Conservation (phyloP, 352 stramenopile genomes). For the Phytophthora citricola region DNA sequence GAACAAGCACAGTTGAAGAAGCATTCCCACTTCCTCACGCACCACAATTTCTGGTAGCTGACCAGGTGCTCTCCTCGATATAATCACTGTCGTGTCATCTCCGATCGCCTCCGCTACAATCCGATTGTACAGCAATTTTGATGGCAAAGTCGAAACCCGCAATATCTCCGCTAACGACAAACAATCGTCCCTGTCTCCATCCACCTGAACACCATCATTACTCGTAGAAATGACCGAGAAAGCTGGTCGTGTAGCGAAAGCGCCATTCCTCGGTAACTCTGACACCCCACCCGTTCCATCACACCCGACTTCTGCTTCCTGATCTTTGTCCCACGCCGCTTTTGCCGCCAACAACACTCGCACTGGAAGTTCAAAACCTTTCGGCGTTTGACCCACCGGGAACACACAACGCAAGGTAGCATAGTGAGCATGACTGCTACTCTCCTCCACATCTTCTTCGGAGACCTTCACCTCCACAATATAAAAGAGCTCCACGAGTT, state of each 20-base stretch:
- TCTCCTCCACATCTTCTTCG: slow-evolving; percentile 22
- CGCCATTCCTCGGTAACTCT: slow-evolving; percentile 48
- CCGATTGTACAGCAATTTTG: slow-evolving; percentile 45
- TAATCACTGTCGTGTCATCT: slow-evolving; percentile 39
- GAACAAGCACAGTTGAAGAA: not conserved
- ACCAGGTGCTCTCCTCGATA: slow-evolving; percentile 29
- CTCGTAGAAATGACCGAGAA: slow-evolving; percentile 53
- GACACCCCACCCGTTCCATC: slow-evolving; percentile 12
- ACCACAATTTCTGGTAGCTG: slow-evolving; percentile 39
- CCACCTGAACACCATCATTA: slow-evolving; percentile 8
- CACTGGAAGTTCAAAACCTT: slow-evolving; percentile 50
- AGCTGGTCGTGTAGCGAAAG: slow-evolving; percentile 47
- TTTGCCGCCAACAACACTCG: slow-evolving; percentile 42
- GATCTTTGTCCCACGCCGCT: slow-evolving; percentile 29
- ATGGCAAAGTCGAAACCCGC: slow-evolving; percentile 49
- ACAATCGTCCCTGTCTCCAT: slow-evolving; percentile 4
- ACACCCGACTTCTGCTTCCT: slow-evolving; percentile 37
- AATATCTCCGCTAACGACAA: slow-evolving; percentile 49
- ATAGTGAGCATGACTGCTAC: slow-evolving; percentile 40
- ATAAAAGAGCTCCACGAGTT: slow-evolving; percentile 49
- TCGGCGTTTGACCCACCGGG: slow-evolving; percentile 31
- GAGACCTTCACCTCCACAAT: slow-evolving; percentile 43
- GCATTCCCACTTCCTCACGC: not conserved
- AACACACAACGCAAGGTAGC: slow-evolving; percentile 57
- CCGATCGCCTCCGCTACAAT: slow-evolving; percentile 46